Evolutionary conservation across 163 green algal genomes (phyloP), one percentile per base, ranked within the genome.

Genomic region (Chlorella variabilis): DNA sequence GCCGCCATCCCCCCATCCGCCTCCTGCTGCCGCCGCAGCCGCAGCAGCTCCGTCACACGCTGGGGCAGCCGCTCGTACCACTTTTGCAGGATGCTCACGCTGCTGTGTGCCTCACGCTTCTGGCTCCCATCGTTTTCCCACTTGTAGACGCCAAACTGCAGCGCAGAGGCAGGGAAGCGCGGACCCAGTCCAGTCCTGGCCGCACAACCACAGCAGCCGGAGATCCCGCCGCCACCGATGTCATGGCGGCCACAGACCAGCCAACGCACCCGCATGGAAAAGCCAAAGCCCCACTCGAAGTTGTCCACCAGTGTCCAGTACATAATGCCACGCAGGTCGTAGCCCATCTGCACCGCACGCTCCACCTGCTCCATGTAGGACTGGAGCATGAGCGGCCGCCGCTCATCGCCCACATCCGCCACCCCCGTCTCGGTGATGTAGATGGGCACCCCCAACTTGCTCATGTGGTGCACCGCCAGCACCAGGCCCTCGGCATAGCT

Each of bases 401-500:
- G 73, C 36, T 85, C 75, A 63, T 95, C 91, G 13, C 82, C 49
- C 0, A 69, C 81, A 69, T 97, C 94, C 1, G 93, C 88, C 15
- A 95, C 82, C n/a, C 94, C 94, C 1, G 92, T 96, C 84, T 98
- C 94, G 29, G 91, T 97, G 71, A 98, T 90, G 85, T 94, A 96
- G 13, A 98, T 87, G 21, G 94, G 94, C 34, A 94, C 56, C 0
- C 84, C 71, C 66, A 97, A 71, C 21, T 67, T 66, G 27, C 58
- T 77, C 58, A 91, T 77, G 34, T 87, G 78, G 59, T 94, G 83
- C 29, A 85, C 45, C 0, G 69, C 71, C 58, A 81, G 34, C 56
- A 68, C 25, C 74, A 80, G 74, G 17, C 74, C 74, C 74, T 80
- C 74, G 17, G 74, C 2, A 29, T 80, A 80, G 20, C 71, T 79